Base-by-base conservation (phyloP, 2,329 filamentous ascomycete species). In the Fusarium dlaminii region DNA sequence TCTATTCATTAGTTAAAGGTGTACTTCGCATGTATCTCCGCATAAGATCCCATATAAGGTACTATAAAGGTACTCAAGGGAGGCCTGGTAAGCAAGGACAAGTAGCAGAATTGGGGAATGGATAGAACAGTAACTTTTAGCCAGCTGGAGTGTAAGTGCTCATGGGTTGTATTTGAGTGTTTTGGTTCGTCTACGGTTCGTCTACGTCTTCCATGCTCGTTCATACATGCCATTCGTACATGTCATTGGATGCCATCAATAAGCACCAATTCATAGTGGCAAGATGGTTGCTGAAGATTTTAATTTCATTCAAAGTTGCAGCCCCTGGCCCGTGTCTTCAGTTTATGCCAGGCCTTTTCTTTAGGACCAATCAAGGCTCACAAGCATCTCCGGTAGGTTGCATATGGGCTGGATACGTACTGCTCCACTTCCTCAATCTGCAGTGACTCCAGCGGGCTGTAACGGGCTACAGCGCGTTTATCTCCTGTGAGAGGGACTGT, bases 261-360 rank as follows among this genome's bases (percentile, higher is more conserved):
- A 59, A 48, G 24, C 27, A 36, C 30, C 17, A 17, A 27, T 24
- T 18, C 30, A 18, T 29, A 29, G 30, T 39, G 34, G 52, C 24
- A 60, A 60, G 60, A 48, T 52, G 48, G 63, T 62, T 56, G 64
- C 32, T 65, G 45, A 63, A 60, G 67, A 55, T 37, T 59, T 70
- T 64, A 71, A 73, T 76, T n/a, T 63, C 59, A 58, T 59, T 72
- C 24, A 32, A 73, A 56, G 52, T 60, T 71, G 70, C 54, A 61
- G 66, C 70, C 68, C 60, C 42, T 58, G 36, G n/a, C 54, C 40
- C 56, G 27, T 36, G 30, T 27, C 40, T 36, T 49, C 42, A 58
- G 39, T 58, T 39, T 29, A 75, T 67, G 67, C 54, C 70, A 64
- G 72, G 62, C 66, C 49, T 68, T 64, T 70, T 68, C 63, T 56